A percentile compares a stretch with the other conserved stretches of the same genome.
Evolutionary conservation across 805 yeast genomes (phyloP).

Genomic region (Monosporozyma aquatica): DNA sequence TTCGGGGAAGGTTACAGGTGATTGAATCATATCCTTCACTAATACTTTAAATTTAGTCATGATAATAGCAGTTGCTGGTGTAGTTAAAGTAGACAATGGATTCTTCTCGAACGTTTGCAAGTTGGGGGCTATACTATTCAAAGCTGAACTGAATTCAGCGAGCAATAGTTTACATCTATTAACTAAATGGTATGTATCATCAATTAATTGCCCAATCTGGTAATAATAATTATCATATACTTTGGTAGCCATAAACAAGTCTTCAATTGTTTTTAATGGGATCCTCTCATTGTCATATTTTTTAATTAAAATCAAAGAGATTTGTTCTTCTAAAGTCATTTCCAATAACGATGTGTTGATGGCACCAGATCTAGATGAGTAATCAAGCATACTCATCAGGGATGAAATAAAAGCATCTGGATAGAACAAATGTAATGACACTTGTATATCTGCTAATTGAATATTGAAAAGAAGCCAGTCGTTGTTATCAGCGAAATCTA

Average conservation of each 20-base stretch:
- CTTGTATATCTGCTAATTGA: constrained; percentile 10
- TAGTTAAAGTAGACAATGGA: not conserved
- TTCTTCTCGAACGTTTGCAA: constrained; percentile 1
- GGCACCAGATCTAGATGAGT: not conserved
- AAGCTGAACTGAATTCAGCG: not conserved
- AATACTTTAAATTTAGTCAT: not conserved
- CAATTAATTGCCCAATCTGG: not conserved
- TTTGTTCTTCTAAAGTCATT: constrained; percentile 4
- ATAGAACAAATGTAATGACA: constrained; percentile 39
- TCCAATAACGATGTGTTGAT: not conserved
- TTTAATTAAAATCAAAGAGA: not conserved
- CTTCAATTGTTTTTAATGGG: not conserved
- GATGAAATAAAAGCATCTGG: constrained; percentile 39
- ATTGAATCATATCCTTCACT: not conserved
- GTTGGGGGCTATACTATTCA: not conserved
- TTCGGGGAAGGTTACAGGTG: constrained; percentile 3
- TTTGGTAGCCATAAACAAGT: not conserved
- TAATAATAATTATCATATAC: not conserved
- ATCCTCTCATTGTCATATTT: not conserved
- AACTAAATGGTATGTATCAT: not conserved
- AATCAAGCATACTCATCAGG: not conserved
- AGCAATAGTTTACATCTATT: not conserved
- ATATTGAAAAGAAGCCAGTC: not conserved
- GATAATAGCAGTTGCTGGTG: not conserved
- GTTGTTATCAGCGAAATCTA: constrained; percentile 4